Evolutionary conservation across 139 green algal genomes (phyloP).

Genomic region (Chlamydomonas schloesseri): DNA sequence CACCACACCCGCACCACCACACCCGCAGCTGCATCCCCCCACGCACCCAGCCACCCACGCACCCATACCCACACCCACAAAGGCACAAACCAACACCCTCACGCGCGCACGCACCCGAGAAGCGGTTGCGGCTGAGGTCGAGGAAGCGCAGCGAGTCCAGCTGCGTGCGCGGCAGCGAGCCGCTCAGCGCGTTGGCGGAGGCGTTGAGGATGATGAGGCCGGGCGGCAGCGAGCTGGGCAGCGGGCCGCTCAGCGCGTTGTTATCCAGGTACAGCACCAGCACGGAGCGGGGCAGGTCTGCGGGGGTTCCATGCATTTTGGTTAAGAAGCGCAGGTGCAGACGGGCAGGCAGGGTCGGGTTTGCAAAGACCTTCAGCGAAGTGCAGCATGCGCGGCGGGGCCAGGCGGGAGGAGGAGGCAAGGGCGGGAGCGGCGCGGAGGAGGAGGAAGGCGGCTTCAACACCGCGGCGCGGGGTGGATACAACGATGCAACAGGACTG

Average conservation of each 20-base stretch:
- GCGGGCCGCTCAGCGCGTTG: neutral
- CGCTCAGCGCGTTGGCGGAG: neutral
- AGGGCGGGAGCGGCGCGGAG: neutral
- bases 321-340: no score
- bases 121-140: neutral
- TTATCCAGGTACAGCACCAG: neutral
- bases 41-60: neutral
- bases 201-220: neutral
- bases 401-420: neutral
- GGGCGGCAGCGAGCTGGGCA: neutral
- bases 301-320: no score
- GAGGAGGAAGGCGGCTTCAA: no score
- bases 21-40: no score
- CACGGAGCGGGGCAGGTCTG: neutral
- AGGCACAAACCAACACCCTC: no score
- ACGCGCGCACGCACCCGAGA: conserved; percentile 20
- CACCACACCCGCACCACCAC: no score
- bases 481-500: no score
- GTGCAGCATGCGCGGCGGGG: no score
- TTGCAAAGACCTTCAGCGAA: no score
- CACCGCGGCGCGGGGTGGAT: no score
- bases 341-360: no score
- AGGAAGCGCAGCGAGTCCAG: neutral
- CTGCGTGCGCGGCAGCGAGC: neutral
- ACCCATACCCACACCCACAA: no score